Conservation (phyloP, 192 early-diverging fungal species). For the Entomortierella beljakovae region DNA sequence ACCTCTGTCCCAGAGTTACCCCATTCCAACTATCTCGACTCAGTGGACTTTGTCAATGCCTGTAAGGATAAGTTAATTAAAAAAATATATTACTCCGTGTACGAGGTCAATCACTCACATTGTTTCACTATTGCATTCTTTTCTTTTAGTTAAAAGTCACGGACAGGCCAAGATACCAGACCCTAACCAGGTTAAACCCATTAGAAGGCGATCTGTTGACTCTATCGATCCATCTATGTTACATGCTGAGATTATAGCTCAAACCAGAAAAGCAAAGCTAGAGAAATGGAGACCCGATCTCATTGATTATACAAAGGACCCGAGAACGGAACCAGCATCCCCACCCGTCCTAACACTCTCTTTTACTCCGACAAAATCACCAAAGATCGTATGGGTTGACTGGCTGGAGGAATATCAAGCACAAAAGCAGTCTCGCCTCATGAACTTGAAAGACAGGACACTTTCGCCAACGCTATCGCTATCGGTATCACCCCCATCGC, state of each 20-base stretch:
- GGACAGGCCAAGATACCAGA: constrained; percentile 44
- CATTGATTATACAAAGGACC: constrained; percentile 8
- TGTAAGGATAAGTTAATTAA: constrained; percentile 16
- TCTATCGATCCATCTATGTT: constrained; percentile 52
- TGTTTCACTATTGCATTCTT: background rate
- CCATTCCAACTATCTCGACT: constrained; percentile 46
- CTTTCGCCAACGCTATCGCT: constrained; percentile 20
- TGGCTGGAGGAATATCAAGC: constrained; percentile 50
- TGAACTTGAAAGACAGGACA: constrained; percentile 17
- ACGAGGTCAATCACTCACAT: background rate
- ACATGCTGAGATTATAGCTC: constrained; percentile 51
- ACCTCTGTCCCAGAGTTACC: constrained; percentile 42
- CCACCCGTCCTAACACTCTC: background rate
- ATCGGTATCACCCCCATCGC: constrained; percentile 32
- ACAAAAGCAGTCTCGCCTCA: constrained; percentile 28
- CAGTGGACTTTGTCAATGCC: constrained; percentile 54
- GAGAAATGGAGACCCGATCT: constrained; percentile 53
- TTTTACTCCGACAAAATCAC: background rate
- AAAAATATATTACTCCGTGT: background rate
- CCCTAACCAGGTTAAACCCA: constrained; percentile 31
- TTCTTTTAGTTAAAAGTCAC: constrained; percentile 31
- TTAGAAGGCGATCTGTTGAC: constrained; percentile 47
- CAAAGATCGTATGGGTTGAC: constrained; percentile 45
- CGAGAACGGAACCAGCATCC: background rate
- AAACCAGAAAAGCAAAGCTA: constrained; percentile 45